phyloP scores from a whole-genome alignment of 805 yeast species.

The Lachancea sp. region DNA sequence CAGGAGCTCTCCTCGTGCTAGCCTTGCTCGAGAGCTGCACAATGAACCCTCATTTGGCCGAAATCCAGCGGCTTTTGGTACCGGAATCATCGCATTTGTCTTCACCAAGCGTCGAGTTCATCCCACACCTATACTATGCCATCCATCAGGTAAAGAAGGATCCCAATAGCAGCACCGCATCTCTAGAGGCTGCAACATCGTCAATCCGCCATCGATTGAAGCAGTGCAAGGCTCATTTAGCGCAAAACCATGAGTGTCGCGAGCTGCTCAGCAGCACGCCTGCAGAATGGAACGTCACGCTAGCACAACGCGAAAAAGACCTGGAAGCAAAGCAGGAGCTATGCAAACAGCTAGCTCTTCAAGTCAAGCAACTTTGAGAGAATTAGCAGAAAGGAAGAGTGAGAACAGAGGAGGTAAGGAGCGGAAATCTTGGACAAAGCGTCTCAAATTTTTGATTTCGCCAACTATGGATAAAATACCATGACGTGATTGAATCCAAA shows the following conservation, averaged over 20 bases:
- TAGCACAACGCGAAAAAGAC: slow-evolving; percentile 21
- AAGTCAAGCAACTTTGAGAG: slow-evolving; percentile 4
- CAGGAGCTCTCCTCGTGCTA: background rate
- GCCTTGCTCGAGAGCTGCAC: background rate
- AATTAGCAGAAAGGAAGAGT: no score
- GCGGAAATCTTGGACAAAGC: no score
- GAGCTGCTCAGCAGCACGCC: slow-evolving; percentile 23
- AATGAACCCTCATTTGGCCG: slow-evolving; percentile 5
- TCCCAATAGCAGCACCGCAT: slow-evolving; percentile 28
- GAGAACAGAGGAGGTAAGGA: background rate
- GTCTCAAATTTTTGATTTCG: no score
- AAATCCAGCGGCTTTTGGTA: slow-evolving; percentile 1
- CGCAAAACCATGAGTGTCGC: slow-evolving; percentile 26
- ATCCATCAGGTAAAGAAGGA: slow-evolving; percentile 29
- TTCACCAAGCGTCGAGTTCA: slow-evolving; percentile 20
- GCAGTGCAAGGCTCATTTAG: slow-evolving; percentile 24
- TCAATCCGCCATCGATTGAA: slow-evolving; percentile 29
- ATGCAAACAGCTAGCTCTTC: slow-evolving; percentile 12
- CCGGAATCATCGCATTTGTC: slow-evolving; percentile 2
- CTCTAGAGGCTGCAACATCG: slow-evolving; percentile 28
- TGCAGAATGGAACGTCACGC: slow-evolving; percentile 27
- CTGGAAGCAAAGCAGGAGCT: slow-evolving; percentile 21
- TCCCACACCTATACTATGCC: slow-evolving; percentile 30
- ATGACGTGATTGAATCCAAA: no score
- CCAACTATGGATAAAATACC: no score